These are phyloP conservation scores for Juncus effusus DNA, from an alignment of 176 grass and related monocot species.

Conservation along the genomic window DNA sequence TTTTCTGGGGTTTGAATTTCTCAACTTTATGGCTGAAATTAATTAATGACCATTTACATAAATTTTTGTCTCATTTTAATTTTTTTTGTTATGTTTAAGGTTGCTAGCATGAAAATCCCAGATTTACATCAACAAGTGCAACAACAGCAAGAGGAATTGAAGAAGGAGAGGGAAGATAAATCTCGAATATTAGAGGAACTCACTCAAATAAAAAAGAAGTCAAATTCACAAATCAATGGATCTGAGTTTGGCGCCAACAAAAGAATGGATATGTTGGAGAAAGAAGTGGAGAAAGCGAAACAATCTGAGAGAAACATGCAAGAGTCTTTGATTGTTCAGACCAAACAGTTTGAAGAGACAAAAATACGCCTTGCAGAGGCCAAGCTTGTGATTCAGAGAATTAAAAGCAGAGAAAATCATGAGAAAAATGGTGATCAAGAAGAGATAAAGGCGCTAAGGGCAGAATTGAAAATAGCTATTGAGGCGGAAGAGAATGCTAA, in stretches of 20 bases:
- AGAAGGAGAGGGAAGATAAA: slow-evolving; percentile 59
- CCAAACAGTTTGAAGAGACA: slow-evolving; percentile 63
- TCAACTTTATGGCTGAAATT: slow-evolving; percentile 1
- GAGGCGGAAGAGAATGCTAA: slow-evolving; percentile 84
- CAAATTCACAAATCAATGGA: slow-evolving; percentile 28
- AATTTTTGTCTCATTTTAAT: not conserved
- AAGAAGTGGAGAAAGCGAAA: slow-evolving; percentile 52
- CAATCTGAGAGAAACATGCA: slow-evolving; percentile 76
- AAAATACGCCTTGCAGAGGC: slow-evolving; percentile 74
- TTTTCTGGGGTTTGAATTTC: slow-evolving; percentile 35
- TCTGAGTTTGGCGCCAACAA: slow-evolving; percentile 3
- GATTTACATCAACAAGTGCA: slow-evolving; percentile 43
- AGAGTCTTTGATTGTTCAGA: slow-evolving; percentile 44
- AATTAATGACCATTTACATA: not conserved
- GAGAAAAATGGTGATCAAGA: slow-evolving; percentile 42
- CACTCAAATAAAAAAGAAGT: slow-evolving; percentile 35
- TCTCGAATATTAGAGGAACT: slow-evolving; percentile 40
- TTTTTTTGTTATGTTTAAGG: slow-evolving; percentile 4
- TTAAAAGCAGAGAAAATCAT: slow-evolving; percentile 38
- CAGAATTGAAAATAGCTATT: slow-evolving; percentile 57
- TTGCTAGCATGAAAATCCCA: slow-evolving; percentile 30
- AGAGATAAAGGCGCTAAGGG: slow-evolving; percentile 46
- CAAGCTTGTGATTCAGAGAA: slow-evolving; percentile 56
- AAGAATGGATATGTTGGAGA: slow-evolving; percentile 45
- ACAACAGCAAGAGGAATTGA: slow-evolving; percentile 62